A percentile compares a stretch with the other conserved stretches of the same genome.
phyloP scores from a whole-genome alignment of 2,329 filamentous ascomycete species.

The Byssothecium circinans region DNA sequence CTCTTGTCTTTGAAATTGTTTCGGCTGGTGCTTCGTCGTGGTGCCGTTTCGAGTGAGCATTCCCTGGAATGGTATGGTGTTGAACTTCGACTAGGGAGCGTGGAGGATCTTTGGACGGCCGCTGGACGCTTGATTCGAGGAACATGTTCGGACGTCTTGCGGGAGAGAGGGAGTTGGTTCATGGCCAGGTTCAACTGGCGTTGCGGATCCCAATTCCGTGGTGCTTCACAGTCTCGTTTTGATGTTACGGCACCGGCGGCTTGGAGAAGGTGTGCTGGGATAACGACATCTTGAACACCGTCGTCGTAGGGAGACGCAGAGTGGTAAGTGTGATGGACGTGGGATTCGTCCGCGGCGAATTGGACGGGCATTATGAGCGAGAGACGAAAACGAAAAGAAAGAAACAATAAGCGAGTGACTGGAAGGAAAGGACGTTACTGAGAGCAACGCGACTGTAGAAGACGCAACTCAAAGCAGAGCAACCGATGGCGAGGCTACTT shows the following conservation, averaged over 20 bases:
- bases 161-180: not conserved
- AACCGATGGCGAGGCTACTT: no score
- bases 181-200: slow-evolving; percentile 13
- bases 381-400: no score
- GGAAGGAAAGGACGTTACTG: no score
- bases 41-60: not conserved
- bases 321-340: not conserved
- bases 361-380: not conserved
- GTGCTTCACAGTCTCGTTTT: slow-evolving; percentile 14
- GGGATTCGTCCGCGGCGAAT: not conserved
- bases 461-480: no score
- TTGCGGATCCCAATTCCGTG: slow-evolving; percentile 19
- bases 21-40: not conserved
- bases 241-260: slow-evolving; percentile 18
- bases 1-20: not conserved
- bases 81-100: slow-evolving; percentile 1
- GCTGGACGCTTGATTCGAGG: not conserved
- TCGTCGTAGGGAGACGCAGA: not conserved
- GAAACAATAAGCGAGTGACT: no score
- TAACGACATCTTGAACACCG: slow-evolving; percentile 15
- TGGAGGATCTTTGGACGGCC: slow-evolving; percentile 3
- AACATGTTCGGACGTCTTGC: not conserved
- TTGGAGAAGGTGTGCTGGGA: slow-evolving; percentile 26
- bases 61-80: not conserved
- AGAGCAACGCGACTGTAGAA: no score